These are phyloP conservation scores for Sphagnum fallax DNA, from an alignment of 228 moss, liverwort and hornwort species.

Conservation along the genomic window DNA sequence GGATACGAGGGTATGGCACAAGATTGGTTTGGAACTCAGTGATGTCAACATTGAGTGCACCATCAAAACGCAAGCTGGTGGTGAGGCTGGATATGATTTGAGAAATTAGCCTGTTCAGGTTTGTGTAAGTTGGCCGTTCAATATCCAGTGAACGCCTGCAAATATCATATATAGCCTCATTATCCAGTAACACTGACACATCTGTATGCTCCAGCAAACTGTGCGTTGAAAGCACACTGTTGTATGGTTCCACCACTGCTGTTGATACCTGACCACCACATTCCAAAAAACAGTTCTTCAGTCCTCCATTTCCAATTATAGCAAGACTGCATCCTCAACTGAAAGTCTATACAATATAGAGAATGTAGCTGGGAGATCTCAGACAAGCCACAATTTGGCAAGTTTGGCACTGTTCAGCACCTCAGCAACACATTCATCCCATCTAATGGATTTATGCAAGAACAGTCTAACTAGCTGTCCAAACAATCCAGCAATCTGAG, in stretches of 20 bases:
- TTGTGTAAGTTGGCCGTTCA: conserved; percentile 79
- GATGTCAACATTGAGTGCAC: conserved; percentile 82
- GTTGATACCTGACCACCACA: too few relatives aligned
- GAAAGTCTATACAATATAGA: too few relatives aligned
- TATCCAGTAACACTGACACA: conserved; percentile 60
- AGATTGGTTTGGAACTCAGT: conserved; percentile 85
- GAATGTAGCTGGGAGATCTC: too few relatives aligned
- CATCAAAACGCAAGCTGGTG: conserved; percentile 72
- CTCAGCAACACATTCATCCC: too few relatives aligned
- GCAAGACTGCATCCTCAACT: too few relatives aligned
- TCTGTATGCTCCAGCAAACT: conserved; percentile 73
- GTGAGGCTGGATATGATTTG: conserved; percentile 77
- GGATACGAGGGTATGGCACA: conserved; percentile 76
- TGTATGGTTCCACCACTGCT: conserved; percentile 36
- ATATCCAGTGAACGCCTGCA: conserved; percentile 47
- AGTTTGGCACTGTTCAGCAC: too few relatives aligned
- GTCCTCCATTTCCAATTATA: too few relatives aligned
- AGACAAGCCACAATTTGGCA: too few relatives aligned
- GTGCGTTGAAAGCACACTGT: conserved; percentile 53
- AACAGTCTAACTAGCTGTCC: too few relatives aligned
- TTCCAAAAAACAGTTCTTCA: too few relatives aligned
- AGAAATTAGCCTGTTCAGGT: conserved; percentile 71
- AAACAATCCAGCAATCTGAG: too few relatives aligned
- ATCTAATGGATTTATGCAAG: too few relatives aligned
- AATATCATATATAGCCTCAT: conserved; percentile 51